Evolutionary conservation across 345 rosid species (phyloP), one percentile per base, ranked within the genome.

Genomic region (Arabis alpina): DNA sequence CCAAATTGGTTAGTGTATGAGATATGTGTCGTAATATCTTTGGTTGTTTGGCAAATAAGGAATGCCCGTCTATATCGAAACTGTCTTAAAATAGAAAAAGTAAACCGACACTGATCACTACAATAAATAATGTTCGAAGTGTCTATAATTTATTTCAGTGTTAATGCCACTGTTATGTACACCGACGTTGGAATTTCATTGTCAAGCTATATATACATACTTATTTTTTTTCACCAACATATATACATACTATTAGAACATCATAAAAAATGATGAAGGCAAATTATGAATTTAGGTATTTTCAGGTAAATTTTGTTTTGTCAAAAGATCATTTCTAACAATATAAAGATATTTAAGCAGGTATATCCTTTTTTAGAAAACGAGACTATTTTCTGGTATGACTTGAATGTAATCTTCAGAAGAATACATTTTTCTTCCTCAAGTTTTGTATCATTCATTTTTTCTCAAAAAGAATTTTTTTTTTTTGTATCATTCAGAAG

Each of bases 21-120:
- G 61, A 34, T 71, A 71, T 14, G 76, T 71, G 80, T 77, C 76
- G 76, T 5, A 10, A 59, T 43, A 64, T 60, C 68, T 27, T 57
- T 71, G 80, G 80, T 69, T 69, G 75, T 69, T 68, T 42, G 70
- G 34, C 65, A 75, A 48, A 55, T 62, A 47, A 27, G 66, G 75
- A 68, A 75, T 54, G 70, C 40, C 79, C 79, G 63, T 43, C 32
- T n/a, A 14, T 48, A 27, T 48, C 63, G 61, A 57, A 69, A 40
- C 32, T 75, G 24, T 14, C 79, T 69, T 53, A 9, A 62, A 62
- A 69, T 54, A 69, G 75, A 69, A 75, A 75, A 62, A 43, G 48
- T 42, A 44, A 67, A 53, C 49, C 39, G 45, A 42, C 63, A 52
- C 14, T 51, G 50, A 34, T 57, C 53, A 27, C 49, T 28, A 30